These are phyloP conservation scores for Pulveroboletus frians DNA, from an alignment of 768 basidiomycete genomes.

Conservation along the genomic window DNA sequence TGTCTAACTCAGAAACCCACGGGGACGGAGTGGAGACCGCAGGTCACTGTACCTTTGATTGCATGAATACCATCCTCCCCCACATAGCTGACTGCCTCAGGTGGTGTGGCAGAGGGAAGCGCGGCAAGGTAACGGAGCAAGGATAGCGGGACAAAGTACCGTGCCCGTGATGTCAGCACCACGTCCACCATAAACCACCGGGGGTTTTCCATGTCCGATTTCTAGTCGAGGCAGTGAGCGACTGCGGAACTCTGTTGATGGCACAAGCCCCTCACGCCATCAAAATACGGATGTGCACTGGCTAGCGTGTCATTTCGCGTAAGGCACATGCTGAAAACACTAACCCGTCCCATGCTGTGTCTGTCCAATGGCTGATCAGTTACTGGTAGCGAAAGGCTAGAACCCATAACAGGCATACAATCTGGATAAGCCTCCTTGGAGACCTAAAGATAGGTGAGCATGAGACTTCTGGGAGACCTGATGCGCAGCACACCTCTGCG, in stretches of 20 bases:
- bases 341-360: constrained; percentile 87
- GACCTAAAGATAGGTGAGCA: constrained; percentile 41
- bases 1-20: constrained; percentile 6
- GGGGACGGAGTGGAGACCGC: neutral
- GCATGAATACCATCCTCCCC: constrained; percentile 54
- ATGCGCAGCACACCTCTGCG: constrained; percentile 54
- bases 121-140: constrained; percentile 64
- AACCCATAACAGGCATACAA: constrained; percentile 43
- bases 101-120: constrained; percentile 32
- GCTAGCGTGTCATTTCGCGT: constrained; percentile 6
- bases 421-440: constrained; percentile 87
- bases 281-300: constrained; percentile 76
- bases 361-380: constrained; percentile 36
- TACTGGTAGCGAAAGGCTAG: neutral
- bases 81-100: constrained; percentile 62
- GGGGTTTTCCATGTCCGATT: constrained; percentile 69
- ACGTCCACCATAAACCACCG: constrained; percentile 94
- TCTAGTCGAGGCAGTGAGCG: constrained; percentile 40
- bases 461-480: neutral
- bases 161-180: constrained; percentile 57
- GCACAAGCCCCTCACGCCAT: constrained; percentile 44
- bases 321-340: constrained; percentile 20
- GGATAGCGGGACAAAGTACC: constrained; percentile 72
- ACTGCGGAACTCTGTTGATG: neutral
- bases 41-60: constrained; percentile 50